Conservation (phyloP, 179 eudicot genomes). For the Spergularia azorica region DNA sequence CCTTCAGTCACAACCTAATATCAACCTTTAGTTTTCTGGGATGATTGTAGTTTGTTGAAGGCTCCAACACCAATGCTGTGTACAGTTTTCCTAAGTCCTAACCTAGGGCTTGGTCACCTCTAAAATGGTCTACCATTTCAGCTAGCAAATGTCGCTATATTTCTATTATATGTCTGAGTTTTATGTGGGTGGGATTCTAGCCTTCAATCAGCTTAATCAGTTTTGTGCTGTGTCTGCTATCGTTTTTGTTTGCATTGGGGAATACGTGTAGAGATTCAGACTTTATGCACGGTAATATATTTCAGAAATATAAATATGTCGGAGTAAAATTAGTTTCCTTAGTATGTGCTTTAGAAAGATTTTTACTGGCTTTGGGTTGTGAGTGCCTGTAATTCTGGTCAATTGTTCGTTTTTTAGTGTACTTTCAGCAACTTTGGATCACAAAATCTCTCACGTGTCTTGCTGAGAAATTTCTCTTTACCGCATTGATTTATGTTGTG, state of each 20-base stretch:
- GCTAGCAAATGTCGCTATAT: no score
- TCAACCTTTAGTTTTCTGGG: no score
- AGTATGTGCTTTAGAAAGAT: not conserved
- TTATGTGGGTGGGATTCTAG: not conserved
- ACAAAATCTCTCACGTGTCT: not conserved
- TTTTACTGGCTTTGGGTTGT: no score
- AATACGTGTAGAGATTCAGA: not conserved
- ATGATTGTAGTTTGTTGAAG: no score
- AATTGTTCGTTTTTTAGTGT: not conserved
- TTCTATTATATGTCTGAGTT: no score
- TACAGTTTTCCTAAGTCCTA: no score
- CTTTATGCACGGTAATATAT: not conserved
- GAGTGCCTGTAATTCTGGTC: not conserved
- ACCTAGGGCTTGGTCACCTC: no score
- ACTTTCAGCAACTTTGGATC: not conserved
- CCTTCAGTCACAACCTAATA: no score
- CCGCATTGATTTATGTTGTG: not conserved
- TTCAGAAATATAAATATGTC: not conserved
- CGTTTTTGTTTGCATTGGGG: not conserved
- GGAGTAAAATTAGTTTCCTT: not conserved
- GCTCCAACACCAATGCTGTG: no score
- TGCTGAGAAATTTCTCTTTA: not conserved
- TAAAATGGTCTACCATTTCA: no score
- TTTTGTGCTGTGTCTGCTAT: not conserved
- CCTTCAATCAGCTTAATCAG: not conserved